Evolutionary conservation across 2,329 filamentous ascomycete genomes (phyloP).

Genomic region (Penicillium decumbens): DNA sequence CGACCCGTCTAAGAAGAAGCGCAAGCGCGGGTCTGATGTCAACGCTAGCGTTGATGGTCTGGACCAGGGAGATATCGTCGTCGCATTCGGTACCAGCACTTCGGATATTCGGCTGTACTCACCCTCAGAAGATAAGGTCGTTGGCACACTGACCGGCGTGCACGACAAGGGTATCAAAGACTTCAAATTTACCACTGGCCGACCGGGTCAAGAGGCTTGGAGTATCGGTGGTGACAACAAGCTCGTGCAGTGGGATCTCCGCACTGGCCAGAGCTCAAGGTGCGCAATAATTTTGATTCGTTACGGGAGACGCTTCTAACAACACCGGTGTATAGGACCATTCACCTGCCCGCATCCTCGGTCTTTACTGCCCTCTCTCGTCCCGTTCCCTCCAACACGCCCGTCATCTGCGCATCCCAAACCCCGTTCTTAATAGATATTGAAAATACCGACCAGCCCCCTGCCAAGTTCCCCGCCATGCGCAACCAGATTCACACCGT

Average conservation of each 20-base stretch:
- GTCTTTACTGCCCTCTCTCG: constrained; percentile 38
- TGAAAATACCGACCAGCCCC: constrained; percentile 37
- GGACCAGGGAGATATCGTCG: constrained; percentile 41
- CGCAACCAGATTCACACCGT: constrained; percentile 48
- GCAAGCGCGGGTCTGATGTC: constrained; percentile 44
- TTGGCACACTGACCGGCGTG: constrained; percentile 43
- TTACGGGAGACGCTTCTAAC: constrained; percentile 14
- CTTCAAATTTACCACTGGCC: constrained; percentile 47
- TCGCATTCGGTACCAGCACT: constrained; percentile 48
- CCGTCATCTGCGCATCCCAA: constrained; percentile 50
- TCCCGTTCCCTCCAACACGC: constrained; percentile 39
- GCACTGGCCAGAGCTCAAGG: constrained; percentile 42
- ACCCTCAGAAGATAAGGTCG: constrained; percentile 45
- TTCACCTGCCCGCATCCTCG: constrained; percentile 42
- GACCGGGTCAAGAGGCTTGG: constrained; percentile 45
- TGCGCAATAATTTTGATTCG: constrained; percentile 24
- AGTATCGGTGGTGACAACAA: constrained; percentile 52
- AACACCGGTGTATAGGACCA: constrained; percentile 30
- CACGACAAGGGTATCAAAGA: constrained; percentile 48
- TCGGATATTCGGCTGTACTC: constrained; percentile 50
- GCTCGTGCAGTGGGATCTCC: constrained; percentile 51
- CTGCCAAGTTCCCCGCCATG: constrained; percentile 46
- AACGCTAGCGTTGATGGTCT: constrained; percentile 36
- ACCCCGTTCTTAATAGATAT: constrained; percentile 46
- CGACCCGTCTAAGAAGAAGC: constrained; percentile 48